These are phyloP conservation scores for Protostelium mycophagum DNA, from an alignment of 78 protist genomes.

Conservation along the genomic window DNA sequence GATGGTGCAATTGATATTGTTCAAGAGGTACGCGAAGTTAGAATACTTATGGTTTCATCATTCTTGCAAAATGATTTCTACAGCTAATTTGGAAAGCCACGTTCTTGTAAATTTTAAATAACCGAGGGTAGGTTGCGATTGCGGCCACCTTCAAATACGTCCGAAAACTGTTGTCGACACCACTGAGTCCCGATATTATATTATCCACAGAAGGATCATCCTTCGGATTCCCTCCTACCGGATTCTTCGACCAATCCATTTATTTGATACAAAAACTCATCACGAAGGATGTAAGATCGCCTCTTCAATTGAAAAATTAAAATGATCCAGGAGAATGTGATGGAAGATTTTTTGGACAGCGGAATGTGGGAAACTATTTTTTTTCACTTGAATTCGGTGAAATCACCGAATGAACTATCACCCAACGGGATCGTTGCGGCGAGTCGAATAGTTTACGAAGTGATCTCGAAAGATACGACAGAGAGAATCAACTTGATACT, in stretches of 20 bases:
- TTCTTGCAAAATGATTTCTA: no score
- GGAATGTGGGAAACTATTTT: slow-evolving; percentile 59
- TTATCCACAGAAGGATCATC: background rate
- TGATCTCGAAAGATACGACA: background rate
- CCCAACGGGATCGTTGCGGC: slow-evolving; percentile 30
- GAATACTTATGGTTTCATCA: no score
- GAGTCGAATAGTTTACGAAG: slow-evolving; percentile 22
- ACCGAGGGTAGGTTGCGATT: no score
- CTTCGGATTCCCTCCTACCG: slow-evolving; percentile 30
- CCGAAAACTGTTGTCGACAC: no score
- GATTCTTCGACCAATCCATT: slow-evolving; percentile 28
- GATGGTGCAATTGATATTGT: no score
- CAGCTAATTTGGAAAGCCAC: no score
- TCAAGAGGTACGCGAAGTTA: no score
- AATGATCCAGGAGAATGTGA: background rate
- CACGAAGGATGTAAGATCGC: slow-evolving; percentile 6
- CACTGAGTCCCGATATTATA: no score
- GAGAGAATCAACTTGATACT: slow-evolving; percentile 21
- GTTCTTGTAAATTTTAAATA: no score
- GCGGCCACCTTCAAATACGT: no score
- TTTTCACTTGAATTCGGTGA: slow-evolving; percentile 27
- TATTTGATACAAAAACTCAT: slow-evolving; percentile 21
- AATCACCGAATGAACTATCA: slow-evolving; percentile 16
- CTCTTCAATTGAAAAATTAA: background rate
- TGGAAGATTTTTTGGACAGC: slow-evolving; percentile 15